Percentiles rank a stretch among this genome's conserved stretches.
phyloP scores from a whole-genome alignment of 768 basidiomycete species.

The Suillus luteus region DNA sequence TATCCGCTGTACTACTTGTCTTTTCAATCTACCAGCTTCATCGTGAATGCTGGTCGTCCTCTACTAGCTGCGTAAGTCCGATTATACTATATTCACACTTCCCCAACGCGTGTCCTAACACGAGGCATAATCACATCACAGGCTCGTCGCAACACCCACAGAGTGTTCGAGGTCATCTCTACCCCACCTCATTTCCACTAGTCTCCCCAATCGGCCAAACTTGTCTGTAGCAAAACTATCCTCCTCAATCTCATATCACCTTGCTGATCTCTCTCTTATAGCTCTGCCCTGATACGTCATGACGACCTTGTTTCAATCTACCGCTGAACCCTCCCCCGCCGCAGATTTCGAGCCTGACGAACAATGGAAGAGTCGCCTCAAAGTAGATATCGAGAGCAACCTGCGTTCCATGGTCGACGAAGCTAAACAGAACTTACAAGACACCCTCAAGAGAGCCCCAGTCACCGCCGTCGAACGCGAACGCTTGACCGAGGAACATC shows the following conservation, averaged over 20 bases:
- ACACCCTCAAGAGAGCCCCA: slow-evolving; percentile 49
- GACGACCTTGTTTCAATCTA: slow-evolving; percentile 25
- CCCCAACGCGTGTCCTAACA: slow-evolving; percentile 54
- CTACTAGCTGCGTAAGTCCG: slow-evolving; percentile 20
- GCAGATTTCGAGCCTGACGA: slow-evolving; percentile 51
- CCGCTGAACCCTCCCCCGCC: slow-evolving; percentile 16
- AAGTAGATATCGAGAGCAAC: slow-evolving; percentile 52
- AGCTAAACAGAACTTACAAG: slow-evolving; percentile 58
- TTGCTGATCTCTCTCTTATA: slow-evolving; percentile 2
- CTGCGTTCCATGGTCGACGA: slow-evolving; percentile 51
- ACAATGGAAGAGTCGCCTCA: slow-evolving; percentile 51
- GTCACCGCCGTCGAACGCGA: slow-evolving; percentile 35
- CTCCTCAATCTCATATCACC: slow-evolving; percentile 3
- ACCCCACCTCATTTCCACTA: slow-evolving; percentile 16
- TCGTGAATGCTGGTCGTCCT: slow-evolving; percentile 20
- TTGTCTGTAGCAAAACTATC: slow-evolving; percentile 8
- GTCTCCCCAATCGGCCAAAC: slow-evolving; percentile 6
- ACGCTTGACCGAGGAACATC: slow-evolving; percentile 41
- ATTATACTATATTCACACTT: slow-evolving; percentile 20
- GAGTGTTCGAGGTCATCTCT: slow-evolving; percentile 21
- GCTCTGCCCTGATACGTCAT: slow-evolving; percentile 17
- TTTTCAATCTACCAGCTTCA: slow-evolving; percentile 2
- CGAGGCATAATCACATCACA: slow-evolving; percentile 54
- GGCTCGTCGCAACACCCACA: slow-evolving; percentile 24
- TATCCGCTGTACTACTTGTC: background rate